Evolutionary conservation across 2,329 filamentous ascomycete species (phyloP).

Genomic region (Alternaria sp.): DNA sequence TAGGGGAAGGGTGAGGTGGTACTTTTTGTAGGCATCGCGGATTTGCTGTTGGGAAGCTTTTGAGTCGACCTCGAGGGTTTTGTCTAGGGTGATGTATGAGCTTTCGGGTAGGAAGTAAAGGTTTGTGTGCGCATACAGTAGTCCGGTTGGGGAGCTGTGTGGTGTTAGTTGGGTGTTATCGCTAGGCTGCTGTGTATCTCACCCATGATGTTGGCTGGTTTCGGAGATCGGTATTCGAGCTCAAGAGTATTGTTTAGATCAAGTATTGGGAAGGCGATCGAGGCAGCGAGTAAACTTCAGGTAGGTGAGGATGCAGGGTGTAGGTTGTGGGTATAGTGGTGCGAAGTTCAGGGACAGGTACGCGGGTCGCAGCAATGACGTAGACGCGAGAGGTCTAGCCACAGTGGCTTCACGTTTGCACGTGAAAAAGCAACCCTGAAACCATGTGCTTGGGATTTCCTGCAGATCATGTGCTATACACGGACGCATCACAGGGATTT

Average conservation of each 20-base stretch:
- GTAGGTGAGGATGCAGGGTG: background rate
- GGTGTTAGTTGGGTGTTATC: constrained; percentile 18
- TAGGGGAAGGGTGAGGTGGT: background rate
- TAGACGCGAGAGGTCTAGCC: constrained; percentile 20
- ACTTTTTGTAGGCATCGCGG: constrained; percentile 94
- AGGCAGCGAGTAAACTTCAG: background rate
- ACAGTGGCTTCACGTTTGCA: constrained; percentile 22
- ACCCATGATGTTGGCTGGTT: constrained; percentile 25
- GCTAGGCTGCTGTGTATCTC: constrained; percentile 9
- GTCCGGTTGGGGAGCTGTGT: constrained; percentile 27
- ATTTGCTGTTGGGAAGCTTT: constrained; percentile 82
- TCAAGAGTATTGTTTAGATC: background rate
- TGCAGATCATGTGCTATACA: background rate
- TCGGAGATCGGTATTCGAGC: background rate
- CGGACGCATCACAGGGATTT: background rate
- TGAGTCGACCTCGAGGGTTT: constrained; percentile 69
- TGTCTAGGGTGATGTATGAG: constrained; percentile 20
- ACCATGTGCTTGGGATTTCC: background rate
- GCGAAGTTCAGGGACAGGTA: constrained; percentile 2
- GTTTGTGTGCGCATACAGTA: constrained; percentile 27
- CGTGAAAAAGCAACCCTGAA: constrained; percentile 1
- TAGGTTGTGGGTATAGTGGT: background rate
- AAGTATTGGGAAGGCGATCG: background rate
- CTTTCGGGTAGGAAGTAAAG: background rate
- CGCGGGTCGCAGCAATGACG: constrained; percentile 19